These are phyloP conservation scores for Garcia nutans DNA, from an alignment of 345 rosid species.

Conservation along the genomic window DNA sequence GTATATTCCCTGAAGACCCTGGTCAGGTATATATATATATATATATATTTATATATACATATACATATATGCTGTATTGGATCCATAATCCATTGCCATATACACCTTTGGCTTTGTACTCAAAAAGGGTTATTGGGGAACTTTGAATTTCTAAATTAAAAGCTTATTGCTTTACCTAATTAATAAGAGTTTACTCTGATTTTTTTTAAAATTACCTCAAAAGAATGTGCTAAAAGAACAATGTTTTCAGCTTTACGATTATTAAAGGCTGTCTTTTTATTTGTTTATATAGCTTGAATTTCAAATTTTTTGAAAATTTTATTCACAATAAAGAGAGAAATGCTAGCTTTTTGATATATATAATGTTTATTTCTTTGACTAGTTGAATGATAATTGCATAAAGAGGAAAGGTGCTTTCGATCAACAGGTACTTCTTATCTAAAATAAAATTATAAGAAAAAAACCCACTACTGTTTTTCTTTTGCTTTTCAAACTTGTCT, in stretches of 20 bases:
- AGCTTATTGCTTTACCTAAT: background rate
- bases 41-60: too few relatives aligned
- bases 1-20: slow-evolving; percentile 90
- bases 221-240: slow-evolving; percentile 36
- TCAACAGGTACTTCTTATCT: slow-evolving; percentile 29
- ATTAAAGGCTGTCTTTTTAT: slow-evolving; percentile 10
- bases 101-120: background rate
- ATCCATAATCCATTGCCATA: slow-evolving; percentile 22
- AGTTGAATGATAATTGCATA: slow-evolving; percentile 66
- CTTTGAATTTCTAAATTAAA: slow-evolving; percentile 2
- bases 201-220: slow-evolving; percentile 5
- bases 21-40: slow-evolving; percentile 53
- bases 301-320: slow-evolving; percentile 1
- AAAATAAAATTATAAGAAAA: background rate
- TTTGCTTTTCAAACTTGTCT: background rate
- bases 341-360: slow-evolving; percentile 1
- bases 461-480: background rate
- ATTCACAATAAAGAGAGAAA: slow-evolving; percentile 1
- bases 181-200: slow-evolving; percentile 11
- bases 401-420: slow-evolving; percentile 57
- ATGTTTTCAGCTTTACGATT: slow-evolving; percentile 43
- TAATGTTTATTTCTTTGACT: slow-evolving; percentile 21
- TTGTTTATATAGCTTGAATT: background rate
- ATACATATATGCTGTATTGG: slow-evolving; percentile 13
- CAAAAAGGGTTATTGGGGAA: background rate